Evolutionary conservation across 495 filamentous ascomycete genomes (phyloP).

Genomic region (Clohesyomyces aquaticus): DNA sequence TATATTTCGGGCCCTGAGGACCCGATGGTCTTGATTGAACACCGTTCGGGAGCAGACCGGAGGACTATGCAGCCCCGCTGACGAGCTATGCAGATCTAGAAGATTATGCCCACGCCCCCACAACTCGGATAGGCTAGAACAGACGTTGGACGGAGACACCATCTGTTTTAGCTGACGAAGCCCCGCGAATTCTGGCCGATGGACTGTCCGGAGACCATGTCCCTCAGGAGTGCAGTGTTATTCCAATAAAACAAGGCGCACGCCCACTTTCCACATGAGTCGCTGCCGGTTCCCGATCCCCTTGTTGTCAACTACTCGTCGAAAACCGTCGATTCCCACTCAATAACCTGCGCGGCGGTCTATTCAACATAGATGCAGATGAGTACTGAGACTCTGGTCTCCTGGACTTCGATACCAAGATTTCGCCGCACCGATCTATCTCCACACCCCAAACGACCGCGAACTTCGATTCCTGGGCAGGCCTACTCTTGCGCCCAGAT

Average conservation of each 20-base stretch:
- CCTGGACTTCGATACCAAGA: slow-evolving; percentile 52
- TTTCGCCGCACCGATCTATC: slow-evolving; percentile 72
- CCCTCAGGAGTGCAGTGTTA: too few species aligned
- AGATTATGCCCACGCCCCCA: neutral
- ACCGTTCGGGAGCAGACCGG: too few species aligned
- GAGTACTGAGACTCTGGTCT: slow-evolving; percentile 42
- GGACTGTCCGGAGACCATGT: too few species aligned
- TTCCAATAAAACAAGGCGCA: neutral
- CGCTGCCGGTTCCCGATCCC: neutral
- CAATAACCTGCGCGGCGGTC: slow-evolving; percentile 47
- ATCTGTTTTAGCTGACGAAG: neutral
- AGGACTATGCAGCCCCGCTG: too few species aligned
- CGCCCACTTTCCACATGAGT: too few species aligned
- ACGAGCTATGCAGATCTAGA: too few species aligned
- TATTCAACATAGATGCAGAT: slow-evolving; percentile 43
- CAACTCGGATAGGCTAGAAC: slow-evolving; percentile 3
- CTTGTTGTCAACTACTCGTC: too few species aligned
- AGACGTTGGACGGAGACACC: neutral
- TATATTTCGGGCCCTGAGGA: too few species aligned
- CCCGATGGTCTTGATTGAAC: too few species aligned
- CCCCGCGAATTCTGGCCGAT: neutral
- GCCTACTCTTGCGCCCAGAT: slow-evolving; percentile 50
- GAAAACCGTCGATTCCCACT: slow-evolving; percentile 37
- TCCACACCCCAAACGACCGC: slow-evolving; percentile 74
- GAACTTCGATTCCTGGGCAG: slow-evolving; percentile 49